These are phyloP conservation scores for Podospora pseudopauciseta DNA, from an alignment of 495 filamentous ascomycete genomes.

Conservation along the genomic window DNA sequence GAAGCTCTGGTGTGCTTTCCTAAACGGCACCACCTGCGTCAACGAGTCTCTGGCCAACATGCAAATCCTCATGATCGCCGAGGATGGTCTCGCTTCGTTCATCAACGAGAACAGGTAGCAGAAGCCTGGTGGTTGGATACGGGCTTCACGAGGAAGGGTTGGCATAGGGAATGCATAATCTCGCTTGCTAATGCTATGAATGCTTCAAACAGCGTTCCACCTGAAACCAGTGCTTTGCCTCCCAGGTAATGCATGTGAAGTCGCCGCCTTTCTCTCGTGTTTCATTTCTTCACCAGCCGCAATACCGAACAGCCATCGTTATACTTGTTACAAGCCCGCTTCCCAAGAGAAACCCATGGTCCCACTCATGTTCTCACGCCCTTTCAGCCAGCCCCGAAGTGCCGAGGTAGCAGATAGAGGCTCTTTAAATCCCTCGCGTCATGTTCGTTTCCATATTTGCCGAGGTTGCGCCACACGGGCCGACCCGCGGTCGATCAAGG, in stretches of 20 bases:
- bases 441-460: slow-evolving; percentile 8
- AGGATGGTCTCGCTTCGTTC: slow-evolving; percentile 31
- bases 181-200: background rate
- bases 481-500: slow-evolving; percentile 27
- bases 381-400: background rate
- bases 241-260: background rate
- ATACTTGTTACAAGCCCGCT: background rate
- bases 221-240: background rate
- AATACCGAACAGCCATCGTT: background rate
- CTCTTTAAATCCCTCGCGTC: background rate
- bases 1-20: slow-evolving; percentile 41
- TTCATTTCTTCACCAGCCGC: background rate
- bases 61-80: slow-evolving; percentile 37
- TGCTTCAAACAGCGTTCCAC: background rate
- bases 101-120: slow-evolving; percentile 23
- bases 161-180: background rate
- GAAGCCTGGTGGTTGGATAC: background rate
- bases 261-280: background rate
- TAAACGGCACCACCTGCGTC: slow-evolving; percentile 32
- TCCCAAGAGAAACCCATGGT: background rate
- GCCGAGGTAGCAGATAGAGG: slow-evolving; percentile 1
- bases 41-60: slow-evolving; percentile 32
- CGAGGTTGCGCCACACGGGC: slow-evolving; percentile 21
- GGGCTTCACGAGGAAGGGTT: background rate
- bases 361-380: background rate